Conservation (phyloP, 2,329 filamentous ascomycete species). For the Neocucurbitaria cava region DNA sequence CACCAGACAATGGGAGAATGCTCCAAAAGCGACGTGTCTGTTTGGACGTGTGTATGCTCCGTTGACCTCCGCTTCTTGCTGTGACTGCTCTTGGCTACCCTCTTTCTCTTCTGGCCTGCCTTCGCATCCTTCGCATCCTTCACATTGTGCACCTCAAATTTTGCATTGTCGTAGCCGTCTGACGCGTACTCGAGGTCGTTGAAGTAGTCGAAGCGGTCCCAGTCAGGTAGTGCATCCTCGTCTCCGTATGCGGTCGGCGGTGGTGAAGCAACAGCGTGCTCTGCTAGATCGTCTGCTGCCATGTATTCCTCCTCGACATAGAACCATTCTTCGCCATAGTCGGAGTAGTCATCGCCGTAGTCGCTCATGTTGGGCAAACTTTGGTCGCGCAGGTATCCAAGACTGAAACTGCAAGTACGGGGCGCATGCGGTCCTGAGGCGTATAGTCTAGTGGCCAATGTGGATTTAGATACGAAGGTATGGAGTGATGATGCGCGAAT, state of each 20-base stretch:
- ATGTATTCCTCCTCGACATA: slow-evolving; percentile 56
- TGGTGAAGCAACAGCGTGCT: slow-evolving; percentile 55
- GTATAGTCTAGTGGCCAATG: neutral
- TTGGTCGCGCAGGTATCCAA: slow-evolving; percentile 6
- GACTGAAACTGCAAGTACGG: slow-evolving; percentile 1
- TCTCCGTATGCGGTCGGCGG: slow-evolving; percentile 40
- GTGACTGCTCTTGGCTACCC: slow-evolving; percentile 13
- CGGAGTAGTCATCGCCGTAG: slow-evolving; percentile 50
- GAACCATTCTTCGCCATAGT: slow-evolving; percentile 53
- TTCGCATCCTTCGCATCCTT: slow-evolving; percentile 27
- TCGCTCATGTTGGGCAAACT: slow-evolving; percentile 46
- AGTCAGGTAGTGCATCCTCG: slow-evolving; percentile 48
- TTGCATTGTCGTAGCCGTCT: slow-evolving; percentile 55
- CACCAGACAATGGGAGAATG: slow-evolving; percentile 46
- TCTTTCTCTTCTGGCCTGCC: slow-evolving; percentile 42
- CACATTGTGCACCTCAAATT: slow-evolving; percentile 31
- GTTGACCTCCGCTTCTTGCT: slow-evolving; percentile 36
- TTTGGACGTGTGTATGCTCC: slow-evolving; percentile 1
- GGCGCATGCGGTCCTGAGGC: neutral
- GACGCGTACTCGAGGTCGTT: slow-evolving; percentile 58
- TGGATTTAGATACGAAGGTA: neutral
- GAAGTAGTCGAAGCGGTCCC: slow-evolving; percentile 57
- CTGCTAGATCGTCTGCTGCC: slow-evolving; percentile 57
- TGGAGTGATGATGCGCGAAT: neutral
- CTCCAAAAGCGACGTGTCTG: slow-evolving; percentile 15